phyloP scores from a whole-genome alignment of 441 rosid species.

The Theobroma grandiflorum region DNA sequence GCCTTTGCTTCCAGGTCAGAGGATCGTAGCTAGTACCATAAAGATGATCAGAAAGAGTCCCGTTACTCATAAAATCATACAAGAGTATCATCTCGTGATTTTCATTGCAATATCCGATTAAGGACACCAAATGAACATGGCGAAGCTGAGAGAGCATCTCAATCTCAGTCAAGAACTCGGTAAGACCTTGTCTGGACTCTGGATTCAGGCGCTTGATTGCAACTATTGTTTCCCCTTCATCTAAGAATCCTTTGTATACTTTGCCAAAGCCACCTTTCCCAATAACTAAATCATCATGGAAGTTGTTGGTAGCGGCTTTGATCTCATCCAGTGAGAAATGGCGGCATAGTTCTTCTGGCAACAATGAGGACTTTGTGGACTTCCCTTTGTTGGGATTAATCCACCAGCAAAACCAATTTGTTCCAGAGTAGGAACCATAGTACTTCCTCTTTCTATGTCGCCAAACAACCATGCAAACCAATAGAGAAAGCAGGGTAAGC shows the following conservation, averaged over 20 bases:
- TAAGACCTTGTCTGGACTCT: slow-evolving; percentile 43
- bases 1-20: slow-evolving; percentile 40
- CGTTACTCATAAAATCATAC: slow-evolving; percentile 44
- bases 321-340: slow-evolving; percentile 41
- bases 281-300: slow-evolving; percentile 33
- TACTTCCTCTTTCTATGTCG: background rate
- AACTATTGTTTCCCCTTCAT: slow-evolving; percentile 14
- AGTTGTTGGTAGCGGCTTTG: slow-evolving; percentile 39
- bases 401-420: background rate
- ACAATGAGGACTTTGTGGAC: background rate
- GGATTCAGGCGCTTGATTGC: slow-evolving; percentile 42
- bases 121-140: slow-evolving; percentile 45
- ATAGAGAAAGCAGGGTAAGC: background rate
- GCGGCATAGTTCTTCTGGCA: slow-evolving; percentile 28
- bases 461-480: background rate
- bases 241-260: slow-evolving; percentile 31
- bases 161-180: slow-evolving; percentile 48
- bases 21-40: slow-evolving; percentile 28
- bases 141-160: slow-evolving; percentile 45
- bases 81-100: slow-evolving; percentile 43
- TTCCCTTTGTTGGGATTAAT: background rate
- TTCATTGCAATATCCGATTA: slow-evolving; percentile 49
- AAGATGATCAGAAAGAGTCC: slow-evolving; percentile 43
- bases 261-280: slow-evolving; percentile 45
- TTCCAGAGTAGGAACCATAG: background rate